Evolutionary conservation across 1,284 basidiomycete species (phyloP).

Genomic region (Cystobasidiaceae sp.): DNA sequence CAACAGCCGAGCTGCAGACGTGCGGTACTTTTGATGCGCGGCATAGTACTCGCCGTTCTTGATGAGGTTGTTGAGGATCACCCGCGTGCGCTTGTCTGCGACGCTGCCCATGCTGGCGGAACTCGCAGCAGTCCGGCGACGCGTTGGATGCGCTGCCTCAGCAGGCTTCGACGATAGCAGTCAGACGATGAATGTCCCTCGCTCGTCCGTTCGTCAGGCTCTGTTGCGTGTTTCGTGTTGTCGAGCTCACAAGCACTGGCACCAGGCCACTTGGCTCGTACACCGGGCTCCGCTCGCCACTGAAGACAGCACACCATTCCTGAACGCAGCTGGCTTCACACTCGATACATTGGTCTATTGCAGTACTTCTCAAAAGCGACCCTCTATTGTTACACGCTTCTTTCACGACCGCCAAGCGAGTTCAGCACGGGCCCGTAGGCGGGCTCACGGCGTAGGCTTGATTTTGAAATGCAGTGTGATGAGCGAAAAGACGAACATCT

Average conservation of each 20-base stretch:
- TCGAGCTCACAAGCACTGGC: no score
- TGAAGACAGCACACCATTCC: background rate
- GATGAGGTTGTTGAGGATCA: slow-evolving; percentile 50
- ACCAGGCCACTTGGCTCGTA: no score
- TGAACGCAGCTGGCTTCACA: background rate
- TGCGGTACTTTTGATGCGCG: slow-evolving; percentile 90
- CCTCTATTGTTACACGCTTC: background rate
- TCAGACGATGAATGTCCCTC: no score
- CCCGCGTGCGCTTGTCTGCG: slow-evolving; percentile 26
- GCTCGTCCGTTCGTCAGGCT: no score
- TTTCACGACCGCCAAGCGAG: background rate
- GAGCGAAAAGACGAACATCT: slow-evolving; percentile 96
- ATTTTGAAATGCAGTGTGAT: slow-evolving; percentile 99
- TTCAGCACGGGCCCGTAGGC: background rate
- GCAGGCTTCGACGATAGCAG: no score
- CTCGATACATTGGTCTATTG: background rate
- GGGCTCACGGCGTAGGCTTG: slow-evolving; percentile 59
- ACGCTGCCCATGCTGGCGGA: background rate
- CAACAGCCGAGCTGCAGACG: slow-evolving; percentile 77
- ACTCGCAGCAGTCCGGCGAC: background rate
- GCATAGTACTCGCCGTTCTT: slow-evolving; percentile 68
- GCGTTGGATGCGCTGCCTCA: no score
- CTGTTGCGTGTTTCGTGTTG: no score
- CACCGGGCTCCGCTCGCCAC: background rate
- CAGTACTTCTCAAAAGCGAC: background rate